Percentiles rank a stretch among this genome's conserved stretches.
These are phyloP conservation scores for Pilobolus umbonatus DNA, from an alignment of 192 early-diverging fungal species.

Conservation along the genomic window DNA sequence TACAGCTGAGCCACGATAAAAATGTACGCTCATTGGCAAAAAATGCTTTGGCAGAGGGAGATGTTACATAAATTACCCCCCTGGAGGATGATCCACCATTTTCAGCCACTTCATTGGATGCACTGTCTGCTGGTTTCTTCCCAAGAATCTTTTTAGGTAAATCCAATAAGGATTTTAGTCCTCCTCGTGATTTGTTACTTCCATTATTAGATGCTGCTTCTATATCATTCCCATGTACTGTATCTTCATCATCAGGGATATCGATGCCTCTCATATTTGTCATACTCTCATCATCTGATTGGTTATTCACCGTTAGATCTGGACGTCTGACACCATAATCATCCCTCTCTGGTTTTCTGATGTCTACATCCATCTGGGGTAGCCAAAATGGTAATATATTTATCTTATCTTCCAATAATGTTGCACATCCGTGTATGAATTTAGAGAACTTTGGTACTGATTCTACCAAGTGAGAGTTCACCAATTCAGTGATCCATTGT, in stretches of 20 bases:
- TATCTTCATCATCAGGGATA: conserved; percentile 8
- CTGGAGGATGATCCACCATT: background rate
- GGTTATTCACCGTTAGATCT: conserved; percentile 23
- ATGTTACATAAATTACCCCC: conserved; percentile 45
- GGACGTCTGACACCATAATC: conserved; percentile 49
- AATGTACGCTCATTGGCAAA: conserved; percentile 95
- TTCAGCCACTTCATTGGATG: background rate
- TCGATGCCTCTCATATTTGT: conserved; percentile 30
- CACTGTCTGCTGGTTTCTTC: background rate
- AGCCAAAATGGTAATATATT: conserved; percentile 92
- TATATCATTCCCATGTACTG: background rate
- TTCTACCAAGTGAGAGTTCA: conserved; percentile 85
- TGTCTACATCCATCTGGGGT: conserved; percentile 89
- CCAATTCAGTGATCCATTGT: conserved; percentile 89
- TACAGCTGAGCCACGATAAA: conserved; percentile 80
- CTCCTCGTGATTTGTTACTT: conserved; percentile 14
- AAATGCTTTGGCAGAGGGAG: conserved; percentile 77
- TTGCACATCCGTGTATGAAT: conserved; percentile 92
- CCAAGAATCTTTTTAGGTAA: conserved; percentile 21
- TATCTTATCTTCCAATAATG: conserved; percentile 77
- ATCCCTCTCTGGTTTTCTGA: conserved; percentile 70
- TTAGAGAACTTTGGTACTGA: conserved; percentile 97
- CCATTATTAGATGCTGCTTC: background rate
- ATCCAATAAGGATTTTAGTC: conserved; percentile 20
- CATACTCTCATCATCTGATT: conserved; percentile 31